phyloP scores from a whole-genome alignment of 1,139 yeast genomes.

The Saccharomyces hybrid region DNA sequence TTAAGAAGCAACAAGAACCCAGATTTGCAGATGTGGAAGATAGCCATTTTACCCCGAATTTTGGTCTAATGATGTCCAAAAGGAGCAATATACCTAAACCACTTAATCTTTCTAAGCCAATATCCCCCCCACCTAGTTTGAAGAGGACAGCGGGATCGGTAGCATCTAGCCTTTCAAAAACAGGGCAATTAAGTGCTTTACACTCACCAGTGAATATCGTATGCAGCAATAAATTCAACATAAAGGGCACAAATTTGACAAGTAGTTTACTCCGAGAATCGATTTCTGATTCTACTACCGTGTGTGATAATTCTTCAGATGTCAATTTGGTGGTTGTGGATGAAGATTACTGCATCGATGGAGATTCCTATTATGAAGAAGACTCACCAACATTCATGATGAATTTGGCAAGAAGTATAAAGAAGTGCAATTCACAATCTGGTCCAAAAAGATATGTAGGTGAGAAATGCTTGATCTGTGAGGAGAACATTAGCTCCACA shows the following conservation, averaged over 20 bases:
- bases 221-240: background rate
- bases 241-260: constrained; percentile 4
- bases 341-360: constrained; percentile 7
- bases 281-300: background rate
- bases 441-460: constrained; percentile 22
- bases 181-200: background rate
- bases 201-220: constrained; percentile 7
- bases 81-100: constrained; percentile 19
- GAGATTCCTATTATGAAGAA: constrained; percentile 14
- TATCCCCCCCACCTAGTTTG: constrained; percentile 17
- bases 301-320: constrained; percentile 1
- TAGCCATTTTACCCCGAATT: constrained; percentile 1
- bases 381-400: constrained; percentile 19
- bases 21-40: background rate
- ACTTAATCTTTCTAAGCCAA: constrained; percentile 14
- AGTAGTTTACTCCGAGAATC: constrained; percentile 3
- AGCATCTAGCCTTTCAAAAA: background rate
- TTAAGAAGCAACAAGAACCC: constrained; percentile 3
- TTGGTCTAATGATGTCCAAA: constrained; percentile 5
- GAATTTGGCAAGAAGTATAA: background rate
- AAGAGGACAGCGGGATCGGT: constrained; percentile 5
- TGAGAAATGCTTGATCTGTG: constrained; percentile 32
- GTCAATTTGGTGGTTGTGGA: background rate
- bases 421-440: constrained; percentile 5
- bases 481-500: constrained; percentile 29